Evolutionary conservation across 208 protist genomes (phyloP).

Genomic region (Strigomonas oncopelti): DNA sequence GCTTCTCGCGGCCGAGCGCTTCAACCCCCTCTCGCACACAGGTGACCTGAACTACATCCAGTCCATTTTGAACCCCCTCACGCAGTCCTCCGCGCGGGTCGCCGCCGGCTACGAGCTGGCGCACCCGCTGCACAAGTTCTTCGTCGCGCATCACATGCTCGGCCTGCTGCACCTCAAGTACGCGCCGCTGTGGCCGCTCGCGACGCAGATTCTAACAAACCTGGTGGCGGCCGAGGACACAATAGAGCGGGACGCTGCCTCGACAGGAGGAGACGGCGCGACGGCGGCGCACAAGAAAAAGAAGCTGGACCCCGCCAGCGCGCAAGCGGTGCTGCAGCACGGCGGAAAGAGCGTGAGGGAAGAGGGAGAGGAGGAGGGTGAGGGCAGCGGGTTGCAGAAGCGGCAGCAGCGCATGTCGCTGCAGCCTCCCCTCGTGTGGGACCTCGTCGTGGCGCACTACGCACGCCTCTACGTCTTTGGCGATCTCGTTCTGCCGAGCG

Average conservation of each 20-base stretch:
- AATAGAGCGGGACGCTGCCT: not conserved
- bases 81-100: constrained; percentile 54
- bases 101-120: constrained; percentile 18
- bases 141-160: constrained; percentile 73
- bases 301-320: not conserved
- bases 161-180: constrained; percentile 82
- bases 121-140: constrained; percentile 46
- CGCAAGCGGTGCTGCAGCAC: no score
- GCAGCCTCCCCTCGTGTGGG: constrained; percentile 67
- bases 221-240: constrained; percentile 65
- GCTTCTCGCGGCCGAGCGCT: constrained; percentile 2
- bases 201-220: constrained; percentile 47
- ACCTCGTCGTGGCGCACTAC: constrained; percentile 55
- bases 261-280: constrained; percentile 1
- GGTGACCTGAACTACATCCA: constrained; percentile 16
- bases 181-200: constrained; percentile 64
- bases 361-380: constrained; percentile 1
- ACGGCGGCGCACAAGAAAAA: not conserved
- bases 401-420: constrained; percentile 8
- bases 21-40: constrained; percentile 11
- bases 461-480: constrained; percentile 70
- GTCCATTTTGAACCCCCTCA: constrained; percentile 42
- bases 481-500: constrained; percentile 35
- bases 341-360: no score
- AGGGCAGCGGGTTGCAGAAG: not conserved